phyloP scores from a whole-genome alignment of 805 yeast genomes.

The Saitoella complicata region DNA sequence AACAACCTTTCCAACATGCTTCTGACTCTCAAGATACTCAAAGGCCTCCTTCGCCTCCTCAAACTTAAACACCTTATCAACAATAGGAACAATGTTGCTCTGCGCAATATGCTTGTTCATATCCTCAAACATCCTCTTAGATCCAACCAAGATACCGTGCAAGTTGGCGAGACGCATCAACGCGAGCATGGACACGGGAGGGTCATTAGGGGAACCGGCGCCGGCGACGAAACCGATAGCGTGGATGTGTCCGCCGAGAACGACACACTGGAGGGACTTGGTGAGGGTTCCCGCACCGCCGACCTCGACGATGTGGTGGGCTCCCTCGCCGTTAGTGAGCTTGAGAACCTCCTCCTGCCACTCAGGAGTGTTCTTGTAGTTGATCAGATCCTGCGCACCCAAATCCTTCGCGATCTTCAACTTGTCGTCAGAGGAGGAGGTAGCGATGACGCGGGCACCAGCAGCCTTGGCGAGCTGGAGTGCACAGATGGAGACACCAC shows the following conservation, averaged over 20 bases:
- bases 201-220: not conserved
- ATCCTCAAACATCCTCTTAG: constrained; percentile 4
- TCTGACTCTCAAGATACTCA: not conserved
- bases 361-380: constrained; percentile 6
- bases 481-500: constrained; percentile 40
- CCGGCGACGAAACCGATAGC: constrained; percentile 11
- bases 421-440: constrained; percentile 11
- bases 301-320: constrained; percentile 11
- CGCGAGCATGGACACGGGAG: not conserved
- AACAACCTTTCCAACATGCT: constrained; percentile 2
- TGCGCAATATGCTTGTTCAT: constrained; percentile 5
- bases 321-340: not conserved
- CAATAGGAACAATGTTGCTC: constrained; percentile 6
- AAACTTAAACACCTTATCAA: constrained; percentile 5
- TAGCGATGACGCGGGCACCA: constrained; percentile 14
- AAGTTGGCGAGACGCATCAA: constrained; percentile 1
- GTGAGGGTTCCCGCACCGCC: constrained; percentile 12
- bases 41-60: constrained; percentile 8
- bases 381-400: constrained; percentile 10
- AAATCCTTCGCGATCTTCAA: constrained; percentile 8
- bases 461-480: constrained; percentile 20
- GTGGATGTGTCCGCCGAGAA: constrained; percentile 1
- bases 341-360: constrained; percentile 8
- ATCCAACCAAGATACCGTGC: constrained; percentile 10
- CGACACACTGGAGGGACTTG: constrained; percentile 1